Percentiles rank a stretch among this genome's conserved stretches.
phyloP scores from a whole-genome alignment of 345 rosid genomes.

The Cardamine occulta region DNA sequence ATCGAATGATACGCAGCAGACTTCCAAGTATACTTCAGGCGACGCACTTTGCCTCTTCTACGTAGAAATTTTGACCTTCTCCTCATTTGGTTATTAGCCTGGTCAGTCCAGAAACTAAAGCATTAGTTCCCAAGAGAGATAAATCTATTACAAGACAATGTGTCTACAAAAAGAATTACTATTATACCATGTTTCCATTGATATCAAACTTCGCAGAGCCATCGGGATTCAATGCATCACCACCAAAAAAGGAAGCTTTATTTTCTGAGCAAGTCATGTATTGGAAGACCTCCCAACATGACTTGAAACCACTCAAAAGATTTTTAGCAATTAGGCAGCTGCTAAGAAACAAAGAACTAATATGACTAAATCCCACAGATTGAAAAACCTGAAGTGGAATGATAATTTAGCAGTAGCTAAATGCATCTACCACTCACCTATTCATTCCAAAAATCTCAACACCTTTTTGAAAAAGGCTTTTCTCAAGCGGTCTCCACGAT shows the following conservation, averaged over 20 bases:
- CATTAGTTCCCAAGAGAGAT: slow-evolving; percentile 14
- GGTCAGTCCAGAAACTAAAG: slow-evolving; percentile 31
- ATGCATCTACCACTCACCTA: slow-evolving; percentile 58
- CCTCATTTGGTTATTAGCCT: slow-evolving; percentile 83
- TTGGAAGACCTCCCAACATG: slow-evolving; percentile 89
- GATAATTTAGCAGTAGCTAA: slow-evolving; percentile 7
- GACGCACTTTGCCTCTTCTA: slow-evolving; percentile 94
- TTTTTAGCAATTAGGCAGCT: slow-evolving; percentile 96
- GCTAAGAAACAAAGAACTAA: slow-evolving; percentile 38
- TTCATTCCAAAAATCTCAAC: slow-evolving; percentile 93
- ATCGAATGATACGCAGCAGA: slow-evolving; percentile 98
- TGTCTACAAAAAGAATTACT: slow-evolving; percentile 33
- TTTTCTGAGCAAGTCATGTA: slow-evolving; percentile 77
- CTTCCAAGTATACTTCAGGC: slow-evolving; percentile 99
- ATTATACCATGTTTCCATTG: slow-evolving; percentile 67
- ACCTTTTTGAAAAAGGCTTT: slow-evolving; percentile 90
- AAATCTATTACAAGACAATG: background rate
- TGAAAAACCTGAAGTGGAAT: background rate
- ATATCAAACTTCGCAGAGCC: slow-evolving; percentile 83
- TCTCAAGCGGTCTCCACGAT: slow-evolving; percentile 87
- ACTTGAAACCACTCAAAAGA: slow-evolving; percentile 86
- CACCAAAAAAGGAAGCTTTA: slow-evolving; percentile 61
- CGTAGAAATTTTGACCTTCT: slow-evolving; percentile 95
- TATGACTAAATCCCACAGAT: slow-evolving; percentile 11
- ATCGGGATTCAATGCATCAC: slow-evolving; percentile 69